Evolutionary conservation across 306 rosid genomes (phyloP).

Genomic region (Acacia confusa): DNA sequence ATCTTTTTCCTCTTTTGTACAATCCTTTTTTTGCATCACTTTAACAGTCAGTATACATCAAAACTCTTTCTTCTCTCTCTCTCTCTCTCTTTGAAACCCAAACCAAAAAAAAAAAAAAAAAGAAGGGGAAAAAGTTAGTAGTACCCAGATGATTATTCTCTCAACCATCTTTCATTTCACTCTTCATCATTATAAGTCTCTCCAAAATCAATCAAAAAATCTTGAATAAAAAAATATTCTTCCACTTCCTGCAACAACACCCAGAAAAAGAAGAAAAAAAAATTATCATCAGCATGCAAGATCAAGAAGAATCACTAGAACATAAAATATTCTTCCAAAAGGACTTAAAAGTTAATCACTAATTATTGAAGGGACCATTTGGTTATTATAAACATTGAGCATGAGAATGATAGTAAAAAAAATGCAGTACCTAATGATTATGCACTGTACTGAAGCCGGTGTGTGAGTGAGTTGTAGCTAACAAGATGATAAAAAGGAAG

Average conservation of each 20-base stretch:
- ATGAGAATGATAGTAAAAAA: not conserved
- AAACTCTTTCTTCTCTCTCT: slow-evolving; percentile 28
- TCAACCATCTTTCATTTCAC: slow-evolving; percentile 45
- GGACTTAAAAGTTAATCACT: not conserved
- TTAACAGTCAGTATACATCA: slow-evolving; percentile 44
- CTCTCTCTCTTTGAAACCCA: slow-evolving; percentile 42
- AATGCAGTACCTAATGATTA: slow-evolving; percentile 43
- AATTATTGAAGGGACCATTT: not conserved
- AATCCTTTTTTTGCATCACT: slow-evolving; percentile 36
- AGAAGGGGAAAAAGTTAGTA: slow-evolving; percentile 12
- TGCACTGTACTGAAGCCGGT: slow-evolving; percentile 47
- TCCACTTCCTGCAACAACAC: slow-evolving; percentile 66
- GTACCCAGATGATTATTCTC: slow-evolving; percentile 61
- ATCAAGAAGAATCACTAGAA: not conserved
- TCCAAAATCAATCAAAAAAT: slow-evolving; percentile 65
- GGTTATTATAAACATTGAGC: not conserved
- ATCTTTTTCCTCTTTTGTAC: slow-evolving; percentile 14
- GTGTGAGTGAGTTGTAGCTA: slow-evolving; percentile 37
- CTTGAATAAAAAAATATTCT: slow-evolving; percentile 52
- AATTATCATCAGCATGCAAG: slow-evolving; percentile 4
- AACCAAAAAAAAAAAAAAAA: not conserved
- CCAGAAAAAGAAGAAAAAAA: not conserved
- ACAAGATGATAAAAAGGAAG: slow-evolving; percentile 48
- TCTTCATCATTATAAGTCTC: slow-evolving; percentile 54
- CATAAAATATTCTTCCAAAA: not conserved